These are phyloP conservation scores for Lentinula lateritia DNA, from an alignment of 768 basidiomycete genomes.

Conservation along the genomic window DNA sequence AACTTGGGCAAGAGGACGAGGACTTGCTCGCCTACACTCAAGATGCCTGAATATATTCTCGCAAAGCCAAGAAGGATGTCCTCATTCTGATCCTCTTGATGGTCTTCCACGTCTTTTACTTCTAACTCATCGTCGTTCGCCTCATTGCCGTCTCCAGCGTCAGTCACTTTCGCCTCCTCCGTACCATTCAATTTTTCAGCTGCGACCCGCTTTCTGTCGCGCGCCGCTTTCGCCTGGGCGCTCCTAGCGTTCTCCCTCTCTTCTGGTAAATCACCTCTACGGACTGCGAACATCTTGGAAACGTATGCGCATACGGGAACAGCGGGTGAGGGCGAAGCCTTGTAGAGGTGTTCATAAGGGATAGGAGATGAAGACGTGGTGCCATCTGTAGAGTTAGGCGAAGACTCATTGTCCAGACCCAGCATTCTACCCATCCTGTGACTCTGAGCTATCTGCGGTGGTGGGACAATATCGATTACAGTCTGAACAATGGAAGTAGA, in stretches of 20 bases:
- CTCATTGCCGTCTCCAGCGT: not conserved
- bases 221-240: slow-evolving; percentile 76
- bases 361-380: not conserved
- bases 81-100: slow-evolving; percentile 21
- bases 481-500: slow-evolving; percentile 91
- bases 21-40: slow-evolving; percentile 58
- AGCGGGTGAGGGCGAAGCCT: slow-evolving; percentile 51
- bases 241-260: slow-evolving; percentile 73
- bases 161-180: not conserved
- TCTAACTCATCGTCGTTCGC: not conserved
- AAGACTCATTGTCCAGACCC: slow-evolving; percentile 61
- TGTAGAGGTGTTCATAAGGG: slow-evolving; percentile 79
- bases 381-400: slow-evolving; percentile 44
- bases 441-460: slow-evolving; percentile 77
- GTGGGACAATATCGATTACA: slow-evolving; percentile 89
- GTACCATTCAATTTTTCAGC: slow-evolving; percentile 9
- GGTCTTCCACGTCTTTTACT: slow-evolving; percentile 13
- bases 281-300: slow-evolving; percentile 97
- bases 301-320: slow-evolving; percentile 80
- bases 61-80: slow-evolving; percentile 91
- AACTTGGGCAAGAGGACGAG: slow-evolving; percentile 88
- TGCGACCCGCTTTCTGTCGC: slow-evolving; percentile 22
- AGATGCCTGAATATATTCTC: slow-evolving; percentile 85
- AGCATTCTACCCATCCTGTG: slow-evolving; percentile 88
- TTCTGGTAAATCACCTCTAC: slow-evolving; percentile 77